Evolutionary conservation across 345 rosid species (phyloP).

Genomic region (Gossypium raimondii): DNA sequence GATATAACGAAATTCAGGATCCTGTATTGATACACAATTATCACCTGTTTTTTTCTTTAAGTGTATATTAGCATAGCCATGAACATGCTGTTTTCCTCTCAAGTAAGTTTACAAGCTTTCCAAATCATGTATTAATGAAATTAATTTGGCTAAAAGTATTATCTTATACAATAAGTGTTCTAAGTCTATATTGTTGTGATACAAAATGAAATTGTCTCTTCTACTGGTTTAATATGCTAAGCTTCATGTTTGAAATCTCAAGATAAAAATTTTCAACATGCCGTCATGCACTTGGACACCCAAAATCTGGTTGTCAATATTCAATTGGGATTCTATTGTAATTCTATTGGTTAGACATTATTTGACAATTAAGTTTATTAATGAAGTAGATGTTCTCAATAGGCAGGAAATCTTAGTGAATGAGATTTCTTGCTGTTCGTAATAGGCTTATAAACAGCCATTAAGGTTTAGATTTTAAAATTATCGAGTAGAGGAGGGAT

Average conservation of each 20-base stretch:
- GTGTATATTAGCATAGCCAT: not conserved
- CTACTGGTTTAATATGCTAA: not conserved
- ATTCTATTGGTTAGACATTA: too few relatives aligned
- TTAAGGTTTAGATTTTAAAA: too few relatives aligned
- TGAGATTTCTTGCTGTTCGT: too few relatives aligned
- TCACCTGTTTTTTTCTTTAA: not conserved
- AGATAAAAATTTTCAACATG: not conserved
- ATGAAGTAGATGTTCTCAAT: too few relatives aligned
- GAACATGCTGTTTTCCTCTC: not conserved
- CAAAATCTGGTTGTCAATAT: too few relatives aligned
- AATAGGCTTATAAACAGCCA: too few relatives aligned
- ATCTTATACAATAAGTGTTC: not conserved
- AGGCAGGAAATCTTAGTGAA: too few relatives aligned
- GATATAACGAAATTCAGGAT: slow-evolving; percentile 15
- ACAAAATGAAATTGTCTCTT: not conserved
- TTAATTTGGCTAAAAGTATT: not conserved
- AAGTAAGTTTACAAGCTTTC: not conserved
- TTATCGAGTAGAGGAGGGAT: too few relatives aligned
- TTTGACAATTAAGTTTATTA: too few relatives aligned
- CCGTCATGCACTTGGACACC: not conserved
- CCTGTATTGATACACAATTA: slow-evolving; percentile 5
- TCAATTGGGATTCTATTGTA: too few relatives aligned
- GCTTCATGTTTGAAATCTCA: slow-evolving; percentile 5
- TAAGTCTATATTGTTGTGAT: not conserved
- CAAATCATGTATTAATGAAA: not conserved